A percentile compares a stretch with the other conserved stretches of the same genome.
Evolutionary conservation across 1,284 basidiomycete species (phyloP).

Genomic region (Schizophyllum commune): DNA sequence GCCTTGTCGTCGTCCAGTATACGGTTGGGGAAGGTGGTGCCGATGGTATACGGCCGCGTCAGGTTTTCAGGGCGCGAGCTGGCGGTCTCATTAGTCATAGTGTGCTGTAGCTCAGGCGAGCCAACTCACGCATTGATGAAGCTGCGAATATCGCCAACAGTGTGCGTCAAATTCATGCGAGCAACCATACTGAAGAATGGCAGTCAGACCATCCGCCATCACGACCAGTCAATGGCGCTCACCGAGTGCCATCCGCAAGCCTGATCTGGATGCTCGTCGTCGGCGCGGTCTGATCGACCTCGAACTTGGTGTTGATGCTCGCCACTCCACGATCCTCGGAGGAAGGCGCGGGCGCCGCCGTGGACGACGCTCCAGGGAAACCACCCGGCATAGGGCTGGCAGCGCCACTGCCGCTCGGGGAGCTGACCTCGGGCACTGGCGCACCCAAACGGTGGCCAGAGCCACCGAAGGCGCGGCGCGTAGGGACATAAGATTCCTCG

Average conservation of each 20-base stretch:
- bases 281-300: constrained; percentile 76
- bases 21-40: constrained; percentile 81
- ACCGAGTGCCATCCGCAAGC: constrained; percentile 88
- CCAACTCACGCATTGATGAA: constrained; percentile 84
- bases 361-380: constrained; percentile 11
- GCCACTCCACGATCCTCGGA: constrained; percentile 18
- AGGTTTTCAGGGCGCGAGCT: constrained; percentile 72
- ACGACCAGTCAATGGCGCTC: constrained; percentile 13
- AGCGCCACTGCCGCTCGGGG: constrained; percentile 1
- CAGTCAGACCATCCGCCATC: background rate
- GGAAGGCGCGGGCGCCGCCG: background rate
- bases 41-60: constrained; percentile 64
- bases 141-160: constrained; percentile 76
- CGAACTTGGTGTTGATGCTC: constrained; percentile 53
- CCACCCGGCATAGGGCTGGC: background rate
- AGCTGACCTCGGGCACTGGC: constrained; percentile 33
- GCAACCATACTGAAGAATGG: constrained; percentile 59
- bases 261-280: constrained; percentile 90
- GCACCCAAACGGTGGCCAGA: constrained; percentile 81
- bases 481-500: constrained; percentile 67
- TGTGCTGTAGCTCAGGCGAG: constrained; percentile 4
- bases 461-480: constrained; percentile 61
- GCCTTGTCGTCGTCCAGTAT: constrained; percentile 58
- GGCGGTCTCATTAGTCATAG: constrained; percentile 1
- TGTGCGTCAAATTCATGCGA: constrained; percentile 89